Percentiles rank a stretch among this genome's conserved stretches.
Conservation (phyloP, 2,329 filamentous ascomycete genomes). For the Fusarium sulawesiense region DNA sequence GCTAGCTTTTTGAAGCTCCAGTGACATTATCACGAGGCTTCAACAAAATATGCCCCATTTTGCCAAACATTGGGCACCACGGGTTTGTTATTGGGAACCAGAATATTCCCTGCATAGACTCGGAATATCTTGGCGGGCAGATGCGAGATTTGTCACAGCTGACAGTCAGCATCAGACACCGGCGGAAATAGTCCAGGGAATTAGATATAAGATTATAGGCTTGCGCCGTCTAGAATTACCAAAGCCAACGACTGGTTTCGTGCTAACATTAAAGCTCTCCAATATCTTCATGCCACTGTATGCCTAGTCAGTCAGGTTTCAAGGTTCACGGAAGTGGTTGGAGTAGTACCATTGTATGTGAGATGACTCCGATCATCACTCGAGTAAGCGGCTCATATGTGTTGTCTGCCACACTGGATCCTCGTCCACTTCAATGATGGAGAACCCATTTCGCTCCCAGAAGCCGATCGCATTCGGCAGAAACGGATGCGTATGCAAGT, state of each 20-base stretch:
- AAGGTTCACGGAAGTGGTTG: background rate
- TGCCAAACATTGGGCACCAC: background rate
- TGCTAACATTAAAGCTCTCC: background rate
- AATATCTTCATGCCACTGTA: background rate
- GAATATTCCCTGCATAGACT: background rate
- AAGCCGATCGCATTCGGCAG: slow-evolving; percentile 42
- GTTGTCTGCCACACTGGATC: slow-evolving; percentile 47
- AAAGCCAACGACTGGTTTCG: background rate
- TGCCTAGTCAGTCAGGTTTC: background rate
- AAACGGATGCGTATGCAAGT: slow-evolving; percentile 48
- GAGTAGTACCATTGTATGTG: background rate
- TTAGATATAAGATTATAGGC: background rate
- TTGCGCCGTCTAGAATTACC: background rate
- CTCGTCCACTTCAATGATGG: slow-evolving; percentile 33
- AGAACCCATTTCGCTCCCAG: slow-evolving; percentile 45
- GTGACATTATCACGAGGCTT: background rate
- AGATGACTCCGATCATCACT: background rate
- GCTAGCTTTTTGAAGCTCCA: background rate
- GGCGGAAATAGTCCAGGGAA: background rate
- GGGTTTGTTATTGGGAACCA: background rate
- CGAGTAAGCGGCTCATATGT: slow-evolving; percentile 38
- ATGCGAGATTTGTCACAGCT: background rate
- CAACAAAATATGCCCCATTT: background rate
- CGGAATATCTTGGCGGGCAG: background rate
- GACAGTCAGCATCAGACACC: background rate